Evolutionary conservation across 2,329 filamentous ascomycete species (phyloP), one percentile per base, ranked within the genome.

Genomic region (Fusarium oligoseptatum): DNA sequence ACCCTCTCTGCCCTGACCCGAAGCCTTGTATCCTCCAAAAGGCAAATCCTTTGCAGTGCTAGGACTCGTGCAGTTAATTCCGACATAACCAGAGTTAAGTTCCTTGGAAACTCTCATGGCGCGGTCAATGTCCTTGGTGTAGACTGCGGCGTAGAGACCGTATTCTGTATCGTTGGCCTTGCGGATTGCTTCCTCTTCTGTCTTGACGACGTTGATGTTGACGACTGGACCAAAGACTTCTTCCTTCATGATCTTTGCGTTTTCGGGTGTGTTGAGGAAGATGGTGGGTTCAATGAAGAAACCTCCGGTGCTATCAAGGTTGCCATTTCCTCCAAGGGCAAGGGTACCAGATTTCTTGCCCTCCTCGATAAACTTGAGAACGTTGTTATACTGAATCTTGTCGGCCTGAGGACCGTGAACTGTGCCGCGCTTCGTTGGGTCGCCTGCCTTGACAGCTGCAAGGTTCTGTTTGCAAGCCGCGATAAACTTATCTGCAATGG

Each of bases 161-260:
- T 88, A 90, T 2, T 84, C 86, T 1, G 87, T 88, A 70, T 90
- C 73, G 56, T 84, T 84, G 0, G 82, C 81, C 9, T 79, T 76
- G 6, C 52, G 62, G 1, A 84, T 60, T 0, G 80, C 83, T 45
- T 84, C 81, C 0, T 76, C 76, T 29, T 84, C 83, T 0, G 77
- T 78, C 22, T 75, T 75, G 64, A 84, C 83, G 82, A 70, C 86
- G 63, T 86, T 86, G 72, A 92, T 87, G 27, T 87, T 87, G 0
- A 90, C 87, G 5, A 93, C 90, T 0, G 91, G 90, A 0, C 91
- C 91, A 71, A 93, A 93, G 1, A 92, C 86, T 70, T 92, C 90
- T 72, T 92, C 89, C 22, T 87, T 86, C 81, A 88, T 88, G 60
- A 92, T 87, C 66, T 82, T 82, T 24, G 81, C 77, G 10, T 77